Evolutionary conservation across 2,329 filamentous ascomycete genomes (phyloP), one percentile per base, ranked within the genome.

Genomic region (Tolypocladium endophyticum): DNA sequence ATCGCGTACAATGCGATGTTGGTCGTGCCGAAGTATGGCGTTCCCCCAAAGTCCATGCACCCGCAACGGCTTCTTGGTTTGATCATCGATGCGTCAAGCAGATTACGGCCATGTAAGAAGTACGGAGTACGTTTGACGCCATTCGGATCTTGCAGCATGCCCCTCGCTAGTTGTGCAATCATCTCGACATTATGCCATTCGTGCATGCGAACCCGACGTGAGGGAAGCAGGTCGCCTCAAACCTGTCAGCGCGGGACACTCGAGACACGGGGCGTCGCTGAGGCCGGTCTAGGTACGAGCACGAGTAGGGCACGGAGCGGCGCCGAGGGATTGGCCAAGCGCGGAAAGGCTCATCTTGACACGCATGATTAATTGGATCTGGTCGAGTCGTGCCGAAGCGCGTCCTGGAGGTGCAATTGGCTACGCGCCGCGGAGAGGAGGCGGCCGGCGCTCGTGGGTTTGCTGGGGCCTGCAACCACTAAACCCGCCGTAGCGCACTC

Each of bases 311-410:
- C 56, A 41, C 41, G 39, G 55, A 43, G 56, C 43, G 52, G 39
- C 54, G 57, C 56, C 57, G 55, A 23, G 50, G 39, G 50, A 57
- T 43, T 64, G 60, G 62, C 61, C 59, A 55, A 47, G 50, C 30
- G 30, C 30, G 14, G 57, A 62, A 53, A 58, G 59, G 60, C 59
- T 60, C 52, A 59, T 62, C 61, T 63, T 67, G 65, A 67, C 66
- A 68, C 67, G 62, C 60, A 64, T 61, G 52, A 14, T 59, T 41
- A 63, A 61, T 59, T 61, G 59, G 57, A 55, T 36, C 59, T 59
- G 41, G 61, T 41, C 60, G 39, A 54, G 59, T 57, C 58, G 57
- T 64, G 61, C 60, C 59, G 60, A 58, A 64, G 61, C 63, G 63
- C 63, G 63, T 64, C 55, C 59, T 43, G 55, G 45, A 39, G 23